These are phyloP conservation scores for Penicillium psychrofluorescens DNA, from an alignment of 495 filamentous ascomycete genomes.

Conservation along the genomic window DNA sequence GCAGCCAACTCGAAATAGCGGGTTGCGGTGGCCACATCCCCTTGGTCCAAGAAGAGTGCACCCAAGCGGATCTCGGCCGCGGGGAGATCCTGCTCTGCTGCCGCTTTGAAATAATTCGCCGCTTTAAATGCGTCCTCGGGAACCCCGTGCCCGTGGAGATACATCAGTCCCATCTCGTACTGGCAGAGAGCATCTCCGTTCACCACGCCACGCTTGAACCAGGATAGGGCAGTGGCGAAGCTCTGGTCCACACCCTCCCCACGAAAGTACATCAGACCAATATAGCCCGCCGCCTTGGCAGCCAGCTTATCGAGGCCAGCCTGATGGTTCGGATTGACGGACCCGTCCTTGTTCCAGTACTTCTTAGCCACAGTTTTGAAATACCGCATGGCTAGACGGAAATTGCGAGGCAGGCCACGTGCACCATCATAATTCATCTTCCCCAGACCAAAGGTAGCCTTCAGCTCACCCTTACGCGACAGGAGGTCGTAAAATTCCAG, in stretches of 20 bases:
- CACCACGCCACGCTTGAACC: conserved; percentile 78
- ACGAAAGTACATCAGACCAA: conserved; percentile 88
- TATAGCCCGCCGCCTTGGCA: conserved; percentile 80
- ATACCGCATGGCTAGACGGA: conserved; percentile 68
- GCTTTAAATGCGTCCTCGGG: conserved; percentile 66
- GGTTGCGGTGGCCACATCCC: conserved; percentile 65
- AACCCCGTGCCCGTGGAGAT: conserved; percentile 78
- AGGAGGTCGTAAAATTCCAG: conserved; percentile 92
- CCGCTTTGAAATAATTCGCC: conserved; percentile 70
- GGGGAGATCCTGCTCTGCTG: conserved; percentile 78
- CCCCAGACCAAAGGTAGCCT: conserved; percentile 82
- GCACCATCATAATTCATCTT: conserved; percentile 88
- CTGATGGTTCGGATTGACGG: conserved; percentile 44
- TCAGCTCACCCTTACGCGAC: conserved; percentile 88
- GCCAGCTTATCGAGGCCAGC: conserved; percentile 71
- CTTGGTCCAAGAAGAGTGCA: conserved; percentile 84
- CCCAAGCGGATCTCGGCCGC: conserved; percentile 80
- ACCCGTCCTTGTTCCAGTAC: conserved; percentile 80
- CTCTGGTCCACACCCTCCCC: conserved; percentile 84
- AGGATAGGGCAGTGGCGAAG: conserved; percentile 64
- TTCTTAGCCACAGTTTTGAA: conserved; percentile 75
- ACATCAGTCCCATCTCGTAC: conserved; percentile 78
- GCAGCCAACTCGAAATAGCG: conserved; percentile 91
- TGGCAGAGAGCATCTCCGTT: conserved; percentile 82
- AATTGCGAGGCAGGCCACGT: conserved; percentile 63